Conservation (phyloP, 176 grass and related monocot genomes). For the Oryza australiensis region DNA sequence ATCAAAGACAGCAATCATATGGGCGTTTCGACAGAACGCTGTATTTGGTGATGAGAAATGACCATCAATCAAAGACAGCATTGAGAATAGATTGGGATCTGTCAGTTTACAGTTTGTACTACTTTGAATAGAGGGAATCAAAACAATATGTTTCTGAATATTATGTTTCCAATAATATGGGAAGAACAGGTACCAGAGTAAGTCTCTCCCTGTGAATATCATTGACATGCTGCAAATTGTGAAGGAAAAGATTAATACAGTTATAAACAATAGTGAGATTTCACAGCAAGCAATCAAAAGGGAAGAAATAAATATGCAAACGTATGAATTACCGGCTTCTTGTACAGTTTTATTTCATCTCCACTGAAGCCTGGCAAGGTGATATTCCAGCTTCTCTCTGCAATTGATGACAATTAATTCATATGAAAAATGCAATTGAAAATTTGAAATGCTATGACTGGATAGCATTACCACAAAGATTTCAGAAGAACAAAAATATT, state of each 20-base stretch:
- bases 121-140: background rate
- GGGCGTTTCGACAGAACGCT: background rate
- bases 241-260: conserved; percentile 25
- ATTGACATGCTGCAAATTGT: conserved; percentile 68
- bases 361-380: conserved; percentile 82
- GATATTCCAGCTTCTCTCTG: conserved; percentile 97
- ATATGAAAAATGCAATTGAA: conserved; percentile 21
- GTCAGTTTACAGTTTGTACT: background rate
- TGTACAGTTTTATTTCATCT: conserved; percentile 94
- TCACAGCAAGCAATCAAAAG: conserved; percentile 24
- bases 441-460: conserved; percentile 12
- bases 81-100: background rate
- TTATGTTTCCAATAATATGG: conserved; percentile 5
- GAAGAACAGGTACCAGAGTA: conserved; percentile 57
- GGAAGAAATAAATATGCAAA: conserved; percentile 24
- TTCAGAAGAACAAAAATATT: conserved; percentile 22
- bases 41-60: background rate
- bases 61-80: background rate
- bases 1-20: conserved; percentile 13
- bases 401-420: conserved; percentile 29
- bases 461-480: conserved; percentile 19
- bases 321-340: conserved; percentile 72
- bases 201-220: conserved; percentile 99
- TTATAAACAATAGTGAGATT: background rate
- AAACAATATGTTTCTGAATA: conserved; percentile 5